phyloP scores from a whole-genome alignment of 2,329 filamentous ascomycete genomes.

The Fusarium nelsonii region DNA sequence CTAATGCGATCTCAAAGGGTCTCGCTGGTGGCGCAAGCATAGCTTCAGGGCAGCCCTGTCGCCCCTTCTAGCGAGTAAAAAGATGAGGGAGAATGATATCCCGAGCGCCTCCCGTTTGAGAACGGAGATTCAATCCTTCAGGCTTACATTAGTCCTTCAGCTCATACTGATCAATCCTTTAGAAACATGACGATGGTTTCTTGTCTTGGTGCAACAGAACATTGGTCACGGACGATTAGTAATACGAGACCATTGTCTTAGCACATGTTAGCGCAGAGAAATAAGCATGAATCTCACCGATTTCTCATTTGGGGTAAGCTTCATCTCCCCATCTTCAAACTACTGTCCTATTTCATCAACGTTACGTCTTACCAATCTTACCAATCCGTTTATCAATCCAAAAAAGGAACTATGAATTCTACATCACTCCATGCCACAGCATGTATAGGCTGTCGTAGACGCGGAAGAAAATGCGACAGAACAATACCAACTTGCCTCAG shows the following conservation, averaged over 20 bases:
- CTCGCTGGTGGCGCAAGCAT: not conserved
- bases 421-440: not conserved
- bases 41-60: not conserved
- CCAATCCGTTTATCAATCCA: not conserved
- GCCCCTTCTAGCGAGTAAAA: not conserved
- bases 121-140: not conserved
- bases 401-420: not conserved
- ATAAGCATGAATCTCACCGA: not conserved
- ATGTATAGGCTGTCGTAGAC: not conserved
- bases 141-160: not conserved
- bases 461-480: constrained; percentile 1
- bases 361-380: not conserved
- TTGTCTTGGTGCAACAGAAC: not conserved
- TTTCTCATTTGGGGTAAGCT: not conserved
- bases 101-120: not conserved
- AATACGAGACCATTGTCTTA: not conserved
- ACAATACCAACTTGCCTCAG: constrained; percentile 2
- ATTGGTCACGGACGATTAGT: constrained; percentile 16
- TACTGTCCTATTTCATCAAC: too few species aligned
- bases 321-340: not conserved
- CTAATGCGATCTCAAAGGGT: too few species aligned
- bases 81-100: not conserved
- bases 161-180: not conserved
- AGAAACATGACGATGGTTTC: too few species aligned
- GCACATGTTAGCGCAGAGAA: too few species aligned